Conservation (phyloP, 176 grass and related monocot genomes). For the Pontederia paniculata region DNA sequence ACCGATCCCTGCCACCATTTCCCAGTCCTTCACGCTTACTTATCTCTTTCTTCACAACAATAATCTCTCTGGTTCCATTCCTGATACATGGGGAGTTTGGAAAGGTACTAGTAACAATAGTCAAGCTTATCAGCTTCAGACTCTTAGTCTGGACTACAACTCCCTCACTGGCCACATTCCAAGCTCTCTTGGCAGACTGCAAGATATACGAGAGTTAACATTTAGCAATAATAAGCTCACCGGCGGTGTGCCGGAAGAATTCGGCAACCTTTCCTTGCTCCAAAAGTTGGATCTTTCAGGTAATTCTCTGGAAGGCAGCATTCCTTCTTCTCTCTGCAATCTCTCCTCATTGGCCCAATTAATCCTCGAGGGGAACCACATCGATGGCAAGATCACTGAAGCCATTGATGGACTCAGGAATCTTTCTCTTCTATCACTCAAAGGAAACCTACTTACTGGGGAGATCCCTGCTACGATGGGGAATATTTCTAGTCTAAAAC, state of each 20-base stretch:
- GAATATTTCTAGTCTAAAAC: constrained; percentile 48
- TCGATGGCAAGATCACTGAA: constrained; percentile 37
- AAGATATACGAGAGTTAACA: constrained; percentile 37
- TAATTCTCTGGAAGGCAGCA: constrained; percentile 36
- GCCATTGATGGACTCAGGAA: constrained; percentile 50
- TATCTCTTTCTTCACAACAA: constrained; percentile 55
- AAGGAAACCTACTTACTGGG: constrained; percentile 42
- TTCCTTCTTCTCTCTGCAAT: constrained; percentile 41
- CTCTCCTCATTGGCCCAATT: constrained; percentile 37
- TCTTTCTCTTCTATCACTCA: constrained; percentile 42
- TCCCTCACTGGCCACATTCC: constrained; percentile 43
- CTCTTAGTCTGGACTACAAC: constrained; percentile 33
- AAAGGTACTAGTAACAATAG: neutral
- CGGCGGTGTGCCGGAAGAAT: constrained; percentile 58
- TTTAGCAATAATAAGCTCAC: constrained; percentile 44
- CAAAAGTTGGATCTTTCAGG: constrained; percentile 54
- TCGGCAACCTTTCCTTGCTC: constrained; percentile 48
- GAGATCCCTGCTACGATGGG: constrained; percentile 48
- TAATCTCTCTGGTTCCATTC: constrained; percentile 35
- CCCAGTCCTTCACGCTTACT: constrained; percentile 34
- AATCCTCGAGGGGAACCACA: constrained; percentile 42
- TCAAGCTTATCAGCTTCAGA: constrained; percentile 21
- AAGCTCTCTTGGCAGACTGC: constrained; percentile 37
- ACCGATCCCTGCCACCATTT: constrained; percentile 30
- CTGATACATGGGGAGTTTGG: constrained; percentile 24